A percentile compares a stretch with the other conserved stretches of the same genome.
Conservation (phyloP, 768 basidiomycete genomes). For the Leccinum disarticulatum region DNA sequence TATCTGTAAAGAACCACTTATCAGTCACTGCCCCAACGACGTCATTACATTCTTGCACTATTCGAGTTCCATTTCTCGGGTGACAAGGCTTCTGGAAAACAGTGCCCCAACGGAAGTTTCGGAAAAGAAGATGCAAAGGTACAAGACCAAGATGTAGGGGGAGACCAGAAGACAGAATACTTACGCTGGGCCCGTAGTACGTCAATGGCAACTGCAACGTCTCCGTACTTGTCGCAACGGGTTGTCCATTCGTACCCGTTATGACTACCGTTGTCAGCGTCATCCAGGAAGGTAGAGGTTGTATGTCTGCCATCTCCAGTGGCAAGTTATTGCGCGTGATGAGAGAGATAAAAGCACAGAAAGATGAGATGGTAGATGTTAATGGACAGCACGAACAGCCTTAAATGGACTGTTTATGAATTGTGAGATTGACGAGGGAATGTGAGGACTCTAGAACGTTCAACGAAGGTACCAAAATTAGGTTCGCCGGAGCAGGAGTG, state of each 20-base stretch:
- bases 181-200: constrained; percentile 80
- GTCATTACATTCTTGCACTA: constrained; percentile 8
- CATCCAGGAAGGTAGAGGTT: constrained; percentile 73
- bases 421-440: constrained; percentile 19
- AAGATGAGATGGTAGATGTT: constrained; percentile 6
- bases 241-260: constrained; percentile 52
- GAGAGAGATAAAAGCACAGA: constrained; percentile 10
- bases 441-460: constrained; percentile 23
- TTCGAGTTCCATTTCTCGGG: constrained; percentile 1
- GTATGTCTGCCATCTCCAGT: constrained; percentile 43
- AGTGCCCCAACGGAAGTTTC: background rate
- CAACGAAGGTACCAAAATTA: background rate
- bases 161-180: constrained; percentile 29
- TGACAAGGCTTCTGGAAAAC: background rate
- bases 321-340: constrained; percentile 6
- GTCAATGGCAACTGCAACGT: constrained; percentile 69
- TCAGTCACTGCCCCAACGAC: constrained; percentile 15
- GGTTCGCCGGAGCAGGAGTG: background rate
- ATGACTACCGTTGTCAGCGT: constrained; percentile 52
- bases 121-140: background rate
- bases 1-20: constrained; percentile 47
- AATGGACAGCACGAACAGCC: constrained; percentile 4
- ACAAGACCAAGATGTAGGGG: background rate
- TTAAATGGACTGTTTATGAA: constrained; percentile 6
- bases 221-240: constrained; percentile 57